Evolutionary conservation across 2,329 filamentous ascomycete genomes (phyloP), one percentile per base, ranked within the genome.

Genomic region (Coniella lustricola): DNA sequence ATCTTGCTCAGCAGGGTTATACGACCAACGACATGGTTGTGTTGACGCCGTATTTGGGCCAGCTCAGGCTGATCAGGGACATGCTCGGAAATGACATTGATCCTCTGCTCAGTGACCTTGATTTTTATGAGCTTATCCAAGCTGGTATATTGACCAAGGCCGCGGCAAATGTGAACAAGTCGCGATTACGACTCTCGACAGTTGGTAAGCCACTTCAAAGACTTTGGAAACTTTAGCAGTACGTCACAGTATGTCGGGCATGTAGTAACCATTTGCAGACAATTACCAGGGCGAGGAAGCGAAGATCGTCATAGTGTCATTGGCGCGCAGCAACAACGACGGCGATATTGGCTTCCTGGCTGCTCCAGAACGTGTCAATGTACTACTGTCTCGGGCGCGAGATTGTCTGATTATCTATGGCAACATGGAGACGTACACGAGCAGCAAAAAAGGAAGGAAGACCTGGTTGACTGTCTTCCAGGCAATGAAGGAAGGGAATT

Each of bases 251-350:
- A 22, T 40, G 10, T 9, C 10, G 12, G 14, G 16, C 38, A 31
- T n/a, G 9, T 31, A 14, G 12, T 49, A 13, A 56, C 47, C 18
- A 34, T 39, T 40, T 9, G 20, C 17, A 83, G 85, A 90, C 53
- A 90, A 90, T 52, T 90, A 85, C 49, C 86, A 90, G 60, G 85
- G 86, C 1, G 85, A 90, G 57, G 85, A 90, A 54, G 81, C 78
- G 33, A 79, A 89, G 1, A 83, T 90, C 14, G 81, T 89, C 0
- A 75, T 90, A 7, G 77, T 70, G 0, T 84, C 81, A 0, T 62
- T 90, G 10, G 87, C 83, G 0, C 68, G 86, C 4, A 85, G 84
- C 60, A 90, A 90, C 53, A 49, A 57, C 0, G 58, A 59, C 0
- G 75, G 77, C 0, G 80, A 88, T 1, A 85, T 89, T 25, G 85